Evolutionary conservation across 441 rosid species (phyloP).

Genomic region (Metrosideros polymorpha): DNA sequence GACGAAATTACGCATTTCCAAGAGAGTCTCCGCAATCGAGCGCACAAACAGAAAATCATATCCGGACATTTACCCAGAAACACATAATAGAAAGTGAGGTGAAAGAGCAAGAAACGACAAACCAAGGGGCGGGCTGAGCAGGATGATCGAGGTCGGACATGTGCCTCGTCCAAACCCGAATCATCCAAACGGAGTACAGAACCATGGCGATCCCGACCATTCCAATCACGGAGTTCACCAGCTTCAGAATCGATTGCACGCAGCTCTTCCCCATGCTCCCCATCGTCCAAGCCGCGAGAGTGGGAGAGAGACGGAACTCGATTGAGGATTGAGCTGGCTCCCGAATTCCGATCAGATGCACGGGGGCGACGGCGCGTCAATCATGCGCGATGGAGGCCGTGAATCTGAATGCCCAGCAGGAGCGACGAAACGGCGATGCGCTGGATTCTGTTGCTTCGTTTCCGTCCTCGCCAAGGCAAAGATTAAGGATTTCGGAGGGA

Average conservation of each 20-base stretch:
- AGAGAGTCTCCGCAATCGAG: background rate
- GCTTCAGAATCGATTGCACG: constrained; percentile 63
- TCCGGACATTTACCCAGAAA: background rate
- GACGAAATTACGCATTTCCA: background rate
- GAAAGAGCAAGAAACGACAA: constrained; percentile 1
- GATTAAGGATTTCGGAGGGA: background rate
- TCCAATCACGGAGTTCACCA: constrained; percentile 62
- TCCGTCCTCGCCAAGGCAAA: background rate
- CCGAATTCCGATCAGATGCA: background rate
- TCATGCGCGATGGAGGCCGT: background rate
- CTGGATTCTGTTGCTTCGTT: background rate
- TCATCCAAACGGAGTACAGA: constrained; percentile 60
- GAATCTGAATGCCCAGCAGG: background rate
- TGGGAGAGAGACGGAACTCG: background rate
- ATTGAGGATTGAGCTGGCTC: background rate
- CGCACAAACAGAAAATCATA: background rate
- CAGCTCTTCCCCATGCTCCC: constrained; percentile 54
- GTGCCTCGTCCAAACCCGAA: constrained; percentile 64
- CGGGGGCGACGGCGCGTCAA: background rate
- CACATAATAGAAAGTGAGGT: background rate
- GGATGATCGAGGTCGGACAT: constrained; percentile 28
- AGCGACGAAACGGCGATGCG: background rate
- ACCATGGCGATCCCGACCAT: constrained; percentile 78
- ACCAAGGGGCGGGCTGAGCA: constrained; percentile 51
- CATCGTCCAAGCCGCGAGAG: constrained; percentile 19